Evolutionary conservation across 148 eudicot species (phyloP).

Genomic region (Vaccinium darrowii): DNA sequence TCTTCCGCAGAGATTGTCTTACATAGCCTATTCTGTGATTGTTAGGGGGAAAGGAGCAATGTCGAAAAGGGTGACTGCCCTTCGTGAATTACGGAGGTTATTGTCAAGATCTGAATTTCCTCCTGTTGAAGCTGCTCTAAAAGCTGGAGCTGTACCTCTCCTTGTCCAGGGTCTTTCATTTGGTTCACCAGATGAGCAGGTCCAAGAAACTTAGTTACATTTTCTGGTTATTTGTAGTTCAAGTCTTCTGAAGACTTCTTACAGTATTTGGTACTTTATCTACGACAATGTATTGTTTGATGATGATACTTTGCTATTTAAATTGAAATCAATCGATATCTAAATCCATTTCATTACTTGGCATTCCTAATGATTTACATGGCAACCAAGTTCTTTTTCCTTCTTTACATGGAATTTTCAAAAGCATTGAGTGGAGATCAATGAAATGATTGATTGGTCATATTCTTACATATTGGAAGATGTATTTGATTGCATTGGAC

Average conservation of each 20-base stretch:
- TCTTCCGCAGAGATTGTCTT: neutral
- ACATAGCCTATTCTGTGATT: neutral
- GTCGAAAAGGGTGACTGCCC: constrained; percentile 70
- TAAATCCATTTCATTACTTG: too few species aligned
- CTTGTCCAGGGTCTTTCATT: constrained; percentile 90
- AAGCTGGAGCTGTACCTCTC: constrained; percentile 70
- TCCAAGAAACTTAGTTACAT: constrained; percentile 21
- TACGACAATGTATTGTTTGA: neutral
- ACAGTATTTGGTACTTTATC: neutral
- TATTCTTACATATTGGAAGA: too few species aligned
- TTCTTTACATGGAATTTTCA: too few species aligned
- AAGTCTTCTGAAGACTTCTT: neutral
- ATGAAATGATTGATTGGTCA: too few species aligned
- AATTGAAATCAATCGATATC: neutral
- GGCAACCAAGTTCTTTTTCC: too few species aligned
- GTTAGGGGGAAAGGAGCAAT: constrained; percentile 82
- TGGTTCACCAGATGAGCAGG: constrained; percentile 98
- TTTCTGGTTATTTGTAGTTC: neutral
- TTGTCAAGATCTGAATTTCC: constrained; percentile 90
- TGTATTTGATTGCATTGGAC: too few species aligned
- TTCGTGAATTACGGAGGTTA: constrained; percentile 71
- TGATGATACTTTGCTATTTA: neutral
- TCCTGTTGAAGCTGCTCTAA: constrained; percentile 87
- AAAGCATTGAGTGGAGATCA: too few species aligned
- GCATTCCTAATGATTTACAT: neutral